A percentile compares a stretch with the other conserved stretches of the same genome.
Conservation (phyloP, 2,329 filamentous ascomycete genomes). For the Didymella lethalis region DNA sequence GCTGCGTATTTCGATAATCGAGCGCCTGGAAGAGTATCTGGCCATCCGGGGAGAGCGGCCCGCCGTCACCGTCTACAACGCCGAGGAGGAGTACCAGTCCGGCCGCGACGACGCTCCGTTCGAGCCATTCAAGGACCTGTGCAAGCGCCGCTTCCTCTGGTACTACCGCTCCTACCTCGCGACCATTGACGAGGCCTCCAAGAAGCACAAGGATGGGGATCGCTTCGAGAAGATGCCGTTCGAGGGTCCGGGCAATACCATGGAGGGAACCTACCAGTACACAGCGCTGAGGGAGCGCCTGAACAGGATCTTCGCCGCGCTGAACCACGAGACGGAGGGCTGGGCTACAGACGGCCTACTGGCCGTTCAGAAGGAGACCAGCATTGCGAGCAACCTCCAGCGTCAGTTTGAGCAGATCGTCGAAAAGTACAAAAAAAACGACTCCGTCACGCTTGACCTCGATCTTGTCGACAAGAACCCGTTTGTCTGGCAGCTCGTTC, state of each 20-base stretch:
- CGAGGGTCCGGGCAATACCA: conserved; percentile 76
- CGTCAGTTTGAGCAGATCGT: conserved; percentile 86
- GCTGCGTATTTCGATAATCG: conserved; percentile 83
- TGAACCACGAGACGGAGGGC: conserved; percentile 73
- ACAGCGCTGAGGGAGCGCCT: conserved; percentile 74
- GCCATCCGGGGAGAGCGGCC: conserved; percentile 61
- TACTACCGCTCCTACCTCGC: conserved; percentile 89
- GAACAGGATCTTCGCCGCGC: conserved; percentile 69
- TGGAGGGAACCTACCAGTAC: conserved; percentile 89
- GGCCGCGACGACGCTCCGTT: conserved; percentile 67
- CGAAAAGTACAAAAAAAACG: conserved; percentile 74
- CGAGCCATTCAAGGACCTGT: conserved; percentile 88
- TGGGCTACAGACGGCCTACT: conserved; percentile 76
- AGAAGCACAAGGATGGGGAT: conserved; percentile 69
- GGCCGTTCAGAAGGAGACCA: conserved; percentile 70
- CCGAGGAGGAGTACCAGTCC: conserved; percentile 58
- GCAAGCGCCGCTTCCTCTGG: conserved; percentile 93
- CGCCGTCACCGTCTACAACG: conserved; percentile 56
- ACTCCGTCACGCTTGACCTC: conserved; percentile 76
- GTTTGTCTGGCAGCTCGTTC: conserved; percentile 86
- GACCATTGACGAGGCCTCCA: conserved; percentile 69
- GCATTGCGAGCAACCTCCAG: conserved; percentile 81
- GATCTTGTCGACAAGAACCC: conserved; percentile 82
- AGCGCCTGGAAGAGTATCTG: conserved; percentile 82
- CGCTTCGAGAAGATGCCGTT: conserved; percentile 87